Evolutionary conservation across 2,329 filamentous ascomycete genomes (phyloP), one percentile per base, ranked within the genome.

Genomic region (Coleophoma eucalyptorum): DNA sequence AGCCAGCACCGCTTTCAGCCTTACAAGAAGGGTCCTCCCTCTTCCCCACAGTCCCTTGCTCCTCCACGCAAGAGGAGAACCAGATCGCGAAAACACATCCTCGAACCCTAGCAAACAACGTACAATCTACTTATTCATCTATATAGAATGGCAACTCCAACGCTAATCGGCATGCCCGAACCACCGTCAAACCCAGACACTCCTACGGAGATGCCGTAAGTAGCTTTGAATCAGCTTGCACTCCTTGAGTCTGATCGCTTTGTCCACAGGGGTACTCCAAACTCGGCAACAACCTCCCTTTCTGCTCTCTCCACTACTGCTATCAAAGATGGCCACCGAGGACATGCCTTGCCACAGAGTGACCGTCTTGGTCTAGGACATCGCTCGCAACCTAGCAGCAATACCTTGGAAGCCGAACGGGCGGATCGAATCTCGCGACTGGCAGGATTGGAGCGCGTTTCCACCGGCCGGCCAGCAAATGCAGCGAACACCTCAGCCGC

Each of bases 401-500:
- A 81, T 58, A 93, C 87, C 62, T 84, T 94, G 54, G 92, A 96
- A 63, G 91, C 91, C 56, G 92, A 96, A 69, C 90, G 92, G 60
- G 91, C 90, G 56, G 92, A 97, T 70, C 91, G 93, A 63, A 97
- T 97, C 69, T 96, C 91, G 41, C 91, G 93, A 46, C 84, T 97
- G 19, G 89, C 92, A 12, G 93, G 93, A n/a, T 81, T 97, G 35
- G 91, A 96, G 68, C 84, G 89, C 50, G 86, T 97, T 51, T 86
- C 88, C 15, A 89, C 90, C n/a, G 78, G 87, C 41, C 85, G 89
- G 55, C 63, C 70, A 6, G 26, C 52, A 26, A 58, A 55, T 60
- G 69, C 54, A 63, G 67, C 11, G 56, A 68, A 54, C 59, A 61
- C 61, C 62, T 58, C 57, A 65, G 55, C 55, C 69, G 49, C 62